Base-by-base conservation (phyloP, 2,329 filamentous ascomycete species). In the Pseudocercospora fijiensis region DNA sequence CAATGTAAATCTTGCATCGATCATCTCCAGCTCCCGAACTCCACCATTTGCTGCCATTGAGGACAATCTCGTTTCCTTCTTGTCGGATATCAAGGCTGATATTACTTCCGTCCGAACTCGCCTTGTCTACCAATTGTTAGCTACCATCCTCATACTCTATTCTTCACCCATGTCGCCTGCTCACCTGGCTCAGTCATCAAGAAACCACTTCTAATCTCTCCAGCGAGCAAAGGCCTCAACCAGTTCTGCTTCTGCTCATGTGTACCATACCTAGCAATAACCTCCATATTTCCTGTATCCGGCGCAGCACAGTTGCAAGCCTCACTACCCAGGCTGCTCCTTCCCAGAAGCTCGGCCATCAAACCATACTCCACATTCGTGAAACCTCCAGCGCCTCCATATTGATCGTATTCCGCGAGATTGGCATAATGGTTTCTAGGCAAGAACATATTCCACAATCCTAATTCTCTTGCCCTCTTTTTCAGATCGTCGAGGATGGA, bases 31-130 rank as follows among this genome's bases (percentile, higher is more conserved):
- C 92, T 69, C 95, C 95, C 68, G 91, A 96, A 27, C 92, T 96
- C 95, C 95, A 99, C 95, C 95, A 99, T 91, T 99, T 99, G 86
- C 87, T 85, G 62, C 95, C 95, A 75, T 98, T 97, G 60, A 99
- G 84, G 18, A 98, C 87, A 75, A 95, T 97, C 72, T 95, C 87
- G 74, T 95, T 87, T 10, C 93, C 94, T 69, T 97, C 92, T 63
- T 86, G 87, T 69, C 82, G 85, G 76, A 99, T 97, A 64, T 84
- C 85, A 76, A 99, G 82, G 18, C 61, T 65, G 67, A 83, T 81
- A 69, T 83, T 80, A 26, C 81, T 83, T 16, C 81, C 81, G 65
- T 83, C 81, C 5, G 79, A 82, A 24, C 78, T 80, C 57, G 82
- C 82, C 53, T 81, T 77, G 64, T 83, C 80, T 16, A 81, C 80